These are phyloP conservation scores for Apiospora koreana DNA, from an alignment of 2,329 filamentous ascomycete genomes.

Conservation along the genomic window DNA sequence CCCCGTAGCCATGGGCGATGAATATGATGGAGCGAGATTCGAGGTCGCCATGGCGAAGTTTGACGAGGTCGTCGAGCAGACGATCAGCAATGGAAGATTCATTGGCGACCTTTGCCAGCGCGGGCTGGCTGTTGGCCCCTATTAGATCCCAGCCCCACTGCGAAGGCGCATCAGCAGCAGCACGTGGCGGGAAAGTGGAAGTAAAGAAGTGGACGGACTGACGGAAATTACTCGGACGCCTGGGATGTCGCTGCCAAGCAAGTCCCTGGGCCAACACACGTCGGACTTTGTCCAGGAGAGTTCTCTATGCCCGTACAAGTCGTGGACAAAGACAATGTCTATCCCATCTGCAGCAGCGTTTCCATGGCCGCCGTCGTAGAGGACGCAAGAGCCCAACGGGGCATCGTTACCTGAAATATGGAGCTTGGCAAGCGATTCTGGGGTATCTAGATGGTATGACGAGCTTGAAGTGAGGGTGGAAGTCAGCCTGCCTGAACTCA, in stretches of 20 bases:
- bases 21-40: conserved; percentile 11
- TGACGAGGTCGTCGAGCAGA: background rate
- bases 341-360: background rate
- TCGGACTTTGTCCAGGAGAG: conserved; percentile 11
- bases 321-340: conserved; percentile 15
- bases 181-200: background rate
- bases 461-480: background rate
- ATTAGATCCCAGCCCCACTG: background rate
- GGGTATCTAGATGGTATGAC: too few relatives aligned
- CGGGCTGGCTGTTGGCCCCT: background rate
- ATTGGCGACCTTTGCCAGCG: background rate
- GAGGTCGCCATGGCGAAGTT: background rate
- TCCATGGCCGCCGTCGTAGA: background rate
- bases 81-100: background rate
- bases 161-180: background rate
- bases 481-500: background rate
- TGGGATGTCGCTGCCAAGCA: conserved; percentile 11
- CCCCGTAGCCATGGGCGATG: conserved; percentile 13
- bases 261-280: conserved; percentile 16
- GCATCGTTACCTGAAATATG: background rate
- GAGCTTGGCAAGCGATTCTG: background rate
- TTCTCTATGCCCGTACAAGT: conserved; percentile 3
- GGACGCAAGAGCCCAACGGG: background rate
- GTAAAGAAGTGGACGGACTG: background rate
- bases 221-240: conserved; percentile 10